Conservation (phyloP, 169 alveolate genomes). For the Plasmodium gaboni region DNA sequence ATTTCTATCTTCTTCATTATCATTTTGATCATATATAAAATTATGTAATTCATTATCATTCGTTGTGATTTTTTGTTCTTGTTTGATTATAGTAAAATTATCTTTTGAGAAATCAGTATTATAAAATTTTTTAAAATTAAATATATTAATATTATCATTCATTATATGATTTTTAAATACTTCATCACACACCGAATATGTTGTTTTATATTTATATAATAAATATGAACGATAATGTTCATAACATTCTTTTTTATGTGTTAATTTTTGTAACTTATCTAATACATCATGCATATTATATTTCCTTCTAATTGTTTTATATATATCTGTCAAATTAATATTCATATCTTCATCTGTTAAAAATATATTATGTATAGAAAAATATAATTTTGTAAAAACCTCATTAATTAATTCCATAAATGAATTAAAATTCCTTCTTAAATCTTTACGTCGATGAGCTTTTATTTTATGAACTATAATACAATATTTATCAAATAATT, state of each 20-base stretch:
- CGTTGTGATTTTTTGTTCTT: neutral
- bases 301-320: conserved; percentile 65
- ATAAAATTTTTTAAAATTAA: conserved; percentile 57
- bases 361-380: conserved; percentile 49
- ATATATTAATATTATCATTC: conserved; percentile 32
- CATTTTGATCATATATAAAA: neutral
- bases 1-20: neutral
- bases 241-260: conserved; percentile 52
- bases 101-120: conserved; percentile 44
- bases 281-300: conserved; percentile 64
- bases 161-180: conserved; percentile 50
- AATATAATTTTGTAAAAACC: conserved; percentile 48
- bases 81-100: conserved; percentile 7
- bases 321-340: conserved; percentile 28
- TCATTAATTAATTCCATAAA: conserved; percentile 69
- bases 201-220: conserved; percentile 45
- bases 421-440: conserved; percentile 42
- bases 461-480: conserved; percentile 23
- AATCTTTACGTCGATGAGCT: conserved; percentile 38
- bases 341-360: conserved; percentile 18
- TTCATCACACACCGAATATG: conserved; percentile 43
- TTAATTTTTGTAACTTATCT: conserved; percentile 35
- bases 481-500: conserved; percentile 22
- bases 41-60: neutral
- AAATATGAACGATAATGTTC: conserved; percentile 67